phyloP scores from a whole-genome alignment of 768 basidiomycete species.

The Crepidotus variabilis region DNA sequence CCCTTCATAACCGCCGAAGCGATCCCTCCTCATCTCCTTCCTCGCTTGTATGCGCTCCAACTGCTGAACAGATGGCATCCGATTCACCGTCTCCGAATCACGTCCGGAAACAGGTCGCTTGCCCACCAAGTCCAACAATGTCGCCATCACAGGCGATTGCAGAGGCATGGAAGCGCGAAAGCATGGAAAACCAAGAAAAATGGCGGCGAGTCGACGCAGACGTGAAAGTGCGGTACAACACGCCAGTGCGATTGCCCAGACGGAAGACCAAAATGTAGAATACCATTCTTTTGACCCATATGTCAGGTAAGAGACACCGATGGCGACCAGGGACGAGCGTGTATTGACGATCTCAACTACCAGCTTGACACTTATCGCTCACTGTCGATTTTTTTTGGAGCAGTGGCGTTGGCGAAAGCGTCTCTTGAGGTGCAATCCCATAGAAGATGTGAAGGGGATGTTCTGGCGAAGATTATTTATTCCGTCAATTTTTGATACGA shows the following conservation, averaged over 20 bases:
- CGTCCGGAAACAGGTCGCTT: slow-evolving; percentile 24
- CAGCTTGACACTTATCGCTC: not conserved
- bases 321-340: slow-evolving; percentile 3
- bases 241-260: slow-evolving; percentile 29
- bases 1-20: slow-evolving; percentile 17
- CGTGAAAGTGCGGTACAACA: slow-evolving; percentile 45
- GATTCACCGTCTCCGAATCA: slow-evolving; percentile 36
- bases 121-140: slow-evolving; percentile 27
- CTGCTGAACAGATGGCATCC: slow-evolving; percentile 37
- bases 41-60: slow-evolving; percentile 27
- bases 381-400: slow-evolving; percentile 14
- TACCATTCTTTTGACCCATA: slow-evolving; percentile 3
- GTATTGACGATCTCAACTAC: slow-evolving; percentile 5
- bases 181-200: slow-evolving; percentile 51
- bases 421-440: slow-evolving; percentile 6
- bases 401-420: slow-evolving; percentile 3
- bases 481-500: slow-evolving; percentile 14
- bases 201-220: slow-evolving; percentile 53
- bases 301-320: slow-evolving; percentile 13
- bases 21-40: slow-evolving; percentile 18
- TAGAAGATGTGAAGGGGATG: slow-evolving; percentile 4
- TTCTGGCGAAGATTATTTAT: slow-evolving; percentile 22
- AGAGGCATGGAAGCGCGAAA: slow-evolving; percentile 63
- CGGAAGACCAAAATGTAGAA: slow-evolving; percentile 53
- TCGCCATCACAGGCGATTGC: slow-evolving; percentile 64